Percentiles rank a stretch among this genome's conserved stretches.
Conservation (phyloP, 768 basidiomycete species). For the Auriculariales sp. region DNA sequence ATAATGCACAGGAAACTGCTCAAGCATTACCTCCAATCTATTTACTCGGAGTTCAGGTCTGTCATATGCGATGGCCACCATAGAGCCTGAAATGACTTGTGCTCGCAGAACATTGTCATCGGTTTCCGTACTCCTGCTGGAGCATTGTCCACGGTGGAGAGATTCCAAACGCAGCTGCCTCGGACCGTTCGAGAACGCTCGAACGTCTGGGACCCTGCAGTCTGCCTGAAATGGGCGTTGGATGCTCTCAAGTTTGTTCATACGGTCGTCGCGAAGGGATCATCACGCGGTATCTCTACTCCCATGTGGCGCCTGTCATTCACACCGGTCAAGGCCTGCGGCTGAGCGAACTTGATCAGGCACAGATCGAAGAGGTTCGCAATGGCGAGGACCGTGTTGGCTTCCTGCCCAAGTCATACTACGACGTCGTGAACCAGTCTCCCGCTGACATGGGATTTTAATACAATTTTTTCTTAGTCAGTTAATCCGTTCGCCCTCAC, state of each 20-base stretch:
- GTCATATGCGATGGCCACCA: conserved; percentile 11
- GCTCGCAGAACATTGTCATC: conserved; percentile 65
- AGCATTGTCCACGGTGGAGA: conserved; percentile 44
- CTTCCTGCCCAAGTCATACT: conserved; percentile 68
- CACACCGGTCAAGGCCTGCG: conserved; percentile 41
- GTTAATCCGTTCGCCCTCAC: too few relatives aligned
- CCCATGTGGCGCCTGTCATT: conserved; percentile 61
- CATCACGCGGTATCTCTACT: conserved; percentile 10
- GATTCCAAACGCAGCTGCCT: conserved; percentile 71
- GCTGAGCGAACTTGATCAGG: conserved; percentile 33
- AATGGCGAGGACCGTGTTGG: conserved; percentile 62
- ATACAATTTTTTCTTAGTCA: too few relatives aligned
- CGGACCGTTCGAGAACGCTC: conserved; percentile 62
- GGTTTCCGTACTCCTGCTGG: conserved; percentile 79
- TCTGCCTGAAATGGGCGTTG: conserved; percentile 65
- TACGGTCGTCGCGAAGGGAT: conserved; percentile 4
- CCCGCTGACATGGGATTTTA: too few relatives aligned
- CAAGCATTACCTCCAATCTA: conserved; percentile 90
- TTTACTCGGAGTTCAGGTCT: conserved; percentile 77
- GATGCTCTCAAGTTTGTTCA: conserved; percentile 40
- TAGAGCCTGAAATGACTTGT: background rate
- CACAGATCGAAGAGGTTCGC: conserved; percentile 40
- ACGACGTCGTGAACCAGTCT: too few relatives aligned
- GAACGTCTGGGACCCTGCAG: conserved; percentile 59
- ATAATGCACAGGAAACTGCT: conserved; percentile 53